Conservation (phyloP, 2,329 filamentous ascomycete genomes). For the Orbilia blumenaviensis region DNA sequence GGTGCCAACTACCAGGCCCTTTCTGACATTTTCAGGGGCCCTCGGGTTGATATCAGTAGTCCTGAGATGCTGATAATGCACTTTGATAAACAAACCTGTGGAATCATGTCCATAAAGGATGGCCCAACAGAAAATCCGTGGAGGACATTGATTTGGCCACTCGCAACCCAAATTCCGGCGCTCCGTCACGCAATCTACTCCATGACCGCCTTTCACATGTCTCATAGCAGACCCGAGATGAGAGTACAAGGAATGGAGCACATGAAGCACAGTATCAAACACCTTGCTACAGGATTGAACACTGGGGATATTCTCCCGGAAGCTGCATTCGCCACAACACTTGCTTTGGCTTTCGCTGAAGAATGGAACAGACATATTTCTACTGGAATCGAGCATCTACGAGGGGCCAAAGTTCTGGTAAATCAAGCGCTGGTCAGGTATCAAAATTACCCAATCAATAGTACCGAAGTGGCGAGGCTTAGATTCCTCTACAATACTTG, state of each 20-base stretch:
- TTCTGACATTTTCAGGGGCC: slow-evolving; percentile 62
- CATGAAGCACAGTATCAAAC: slow-evolving; percentile 72
- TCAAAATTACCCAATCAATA: slow-evolving; percentile 62
- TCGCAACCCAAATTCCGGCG: slow-evolving; percentile 71
- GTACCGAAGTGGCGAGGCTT: slow-evolving; percentile 66
- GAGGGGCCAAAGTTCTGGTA: slow-evolving; percentile 72
- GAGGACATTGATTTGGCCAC: slow-evolving; percentile 75
- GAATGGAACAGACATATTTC: slow-evolving; percentile 76
- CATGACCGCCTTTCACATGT: slow-evolving; percentile 75
- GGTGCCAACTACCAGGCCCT: slow-evolving; percentile 22
- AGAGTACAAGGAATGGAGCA: slow-evolving; percentile 73
- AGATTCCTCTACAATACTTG: slow-evolving; percentile 75
- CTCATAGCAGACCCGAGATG: slow-evolving; percentile 68
- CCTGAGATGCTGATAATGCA: slow-evolving; percentile 71
- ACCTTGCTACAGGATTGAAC: slow-evolving; percentile 69
- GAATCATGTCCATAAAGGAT: slow-evolving; percentile 76
- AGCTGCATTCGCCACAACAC: slow-evolving; percentile 74
- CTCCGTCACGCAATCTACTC: slow-evolving; percentile 74
- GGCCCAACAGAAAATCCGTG: slow-evolving; percentile 75
- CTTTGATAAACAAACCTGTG: slow-evolving; percentile 74
- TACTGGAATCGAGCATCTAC: slow-evolving; percentile 75
- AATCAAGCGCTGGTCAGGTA: slow-evolving; percentile 68
- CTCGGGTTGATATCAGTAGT: slow-evolving; percentile 64
- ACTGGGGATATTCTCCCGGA: slow-evolving; percentile 69
- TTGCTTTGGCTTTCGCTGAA: slow-evolving; percentile 74